Evolutionary conservation across 176 grass and related monocot species (phyloP).

Genomic region (Oryza rufipogon): DNA sequence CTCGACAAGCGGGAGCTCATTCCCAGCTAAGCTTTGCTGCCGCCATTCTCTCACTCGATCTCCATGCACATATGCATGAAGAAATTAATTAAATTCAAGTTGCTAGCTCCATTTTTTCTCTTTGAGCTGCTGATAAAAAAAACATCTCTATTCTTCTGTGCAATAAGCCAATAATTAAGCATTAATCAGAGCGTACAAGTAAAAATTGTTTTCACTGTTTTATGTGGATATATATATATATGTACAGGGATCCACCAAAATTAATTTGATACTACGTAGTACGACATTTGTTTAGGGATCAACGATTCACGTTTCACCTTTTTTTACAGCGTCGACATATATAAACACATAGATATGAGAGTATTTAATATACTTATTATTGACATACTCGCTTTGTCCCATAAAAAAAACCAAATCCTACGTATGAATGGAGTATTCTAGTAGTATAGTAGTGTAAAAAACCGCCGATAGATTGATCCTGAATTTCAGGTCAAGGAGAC

Average conservation of each 20-base stretch:
- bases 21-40: neutral
- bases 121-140: neutral
- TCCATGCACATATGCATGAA: neutral
- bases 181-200: too few relatives aligned
- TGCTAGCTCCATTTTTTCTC: neutral
- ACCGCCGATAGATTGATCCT: neutral
- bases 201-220: too few relatives aligned
- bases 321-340: too few relatives aligned
- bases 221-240: too few relatives aligned
- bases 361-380: too few relatives aligned
- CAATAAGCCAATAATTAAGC: too few relatives aligned
- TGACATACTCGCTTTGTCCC: too few relatives aligned
- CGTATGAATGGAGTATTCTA: too few relatives aligned
- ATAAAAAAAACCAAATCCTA: too few relatives aligned
- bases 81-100: neutral
- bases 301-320: too few relatives aligned
- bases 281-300: neutral
- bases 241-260: neutral
- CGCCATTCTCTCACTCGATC: neutral
- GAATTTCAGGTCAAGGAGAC: neutral
- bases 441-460: too few relatives aligned
- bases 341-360: too few relatives aligned
- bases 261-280: neutral
- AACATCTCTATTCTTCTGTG: neutral
- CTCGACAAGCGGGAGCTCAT: conserved; percentile 43